phyloP scores from a whole-genome alignment of 805 yeast species.

The Barnettozyma siamensis region DNA sequence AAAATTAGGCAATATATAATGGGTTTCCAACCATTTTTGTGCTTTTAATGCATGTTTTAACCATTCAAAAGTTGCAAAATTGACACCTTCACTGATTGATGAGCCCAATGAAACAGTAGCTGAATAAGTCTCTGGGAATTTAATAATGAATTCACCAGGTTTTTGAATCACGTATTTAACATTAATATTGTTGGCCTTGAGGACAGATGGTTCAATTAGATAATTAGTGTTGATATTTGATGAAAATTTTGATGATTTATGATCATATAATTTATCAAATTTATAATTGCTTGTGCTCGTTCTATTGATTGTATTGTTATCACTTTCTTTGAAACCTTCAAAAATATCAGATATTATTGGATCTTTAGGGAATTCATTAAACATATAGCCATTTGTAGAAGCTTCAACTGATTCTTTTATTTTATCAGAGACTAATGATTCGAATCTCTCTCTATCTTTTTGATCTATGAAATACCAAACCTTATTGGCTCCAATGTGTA shows the following conservation, averaged over 20 bases:
- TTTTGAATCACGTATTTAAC: slow-evolving; percentile 46
- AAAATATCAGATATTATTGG: slow-evolving; percentile 15
- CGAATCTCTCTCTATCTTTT: slow-evolving; percentile 46
- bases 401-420: slow-evolving; percentile 19
- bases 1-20: slow-evolving; percentile 46
- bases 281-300: slow-evolving; percentile 10
- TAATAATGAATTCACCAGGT: slow-evolving; percentile 57
- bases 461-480: slow-evolving; percentile 64
- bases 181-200: slow-evolving; percentile 44
- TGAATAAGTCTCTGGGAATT: slow-evolving; percentile 51
- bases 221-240: slow-evolving; percentile 35
- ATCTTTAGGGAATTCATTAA: slow-evolving; percentile 9
- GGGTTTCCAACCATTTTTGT: slow-evolving; percentile 44
- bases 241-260: slow-evolving; percentile 5
- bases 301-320: slow-evolving; percentile 13
- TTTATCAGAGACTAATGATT: slow-evolving; percentile 46
- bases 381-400: not conserved
- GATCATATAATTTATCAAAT: slow-evolving; percentile 19
- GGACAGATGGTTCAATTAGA: slow-evolving; percentile 42
- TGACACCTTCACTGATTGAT: slow-evolving; percentile 48
- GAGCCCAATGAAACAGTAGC: slow-evolving; percentile 49
- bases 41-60: slow-evolving; percentile 42
- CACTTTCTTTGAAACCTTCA: slow-evolving; percentile 16
- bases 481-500: slow-evolving; percentile 48
- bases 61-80: slow-evolving; percentile 54